A percentile compares a stretch with the other conserved stretches of the same genome.
Evolutionary conservation across 495 filamentous ascomycete species (phyloP).

Genomic region (Bombardia bombarda): DNA sequence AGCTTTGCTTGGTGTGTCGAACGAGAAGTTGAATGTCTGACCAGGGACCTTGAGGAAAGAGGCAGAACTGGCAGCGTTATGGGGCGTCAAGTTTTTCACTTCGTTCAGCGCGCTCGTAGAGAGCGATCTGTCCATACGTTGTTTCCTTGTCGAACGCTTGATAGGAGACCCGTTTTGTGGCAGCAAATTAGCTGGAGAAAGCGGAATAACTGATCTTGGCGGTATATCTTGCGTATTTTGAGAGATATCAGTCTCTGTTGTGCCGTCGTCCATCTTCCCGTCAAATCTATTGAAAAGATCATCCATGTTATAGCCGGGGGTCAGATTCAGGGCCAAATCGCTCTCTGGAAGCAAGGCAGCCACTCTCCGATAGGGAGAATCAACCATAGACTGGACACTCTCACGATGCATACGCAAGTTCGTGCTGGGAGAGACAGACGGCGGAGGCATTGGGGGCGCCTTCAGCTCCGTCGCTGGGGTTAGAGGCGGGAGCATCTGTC

Average conservation of each 20-base stretch:
- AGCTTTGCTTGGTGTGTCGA: constrained; percentile 47
- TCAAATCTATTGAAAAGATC: constrained; percentile 32
- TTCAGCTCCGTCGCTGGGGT: constrained; percentile 85
- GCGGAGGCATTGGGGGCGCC: constrained; percentile 69
- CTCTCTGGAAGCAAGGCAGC: constrained; percentile 45
- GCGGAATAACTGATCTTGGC: constrained; percentile 25
- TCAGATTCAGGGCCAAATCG: constrained; percentile 60
- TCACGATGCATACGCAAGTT: constrained; percentile 90
- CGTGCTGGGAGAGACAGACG: constrained; percentile 88
- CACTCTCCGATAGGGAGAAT: constrained; percentile 72
- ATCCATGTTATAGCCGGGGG: constrained; percentile 64
- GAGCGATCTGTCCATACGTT: constrained; percentile 47
- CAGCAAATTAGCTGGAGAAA: constrained; percentile 32
- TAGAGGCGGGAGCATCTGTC: constrained; percentile 67
- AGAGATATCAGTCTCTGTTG: constrained; percentile 62
- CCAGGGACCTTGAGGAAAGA: constrained; percentile 37
- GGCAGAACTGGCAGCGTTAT: constrained; percentile 39
- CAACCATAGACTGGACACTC: constrained; percentile 76
- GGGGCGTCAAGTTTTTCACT: constrained; percentile 46
- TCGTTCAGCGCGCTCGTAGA: constrained; percentile 60
- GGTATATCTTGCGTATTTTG: constrained; percentile 43
- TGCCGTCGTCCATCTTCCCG: constrained; percentile 41
- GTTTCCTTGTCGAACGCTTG: constrained; percentile 63
- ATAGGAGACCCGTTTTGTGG: constrained; percentile 62
- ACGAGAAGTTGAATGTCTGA: constrained; percentile 28